Percentiles rank a stretch among this genome's conserved stretches.
phyloP scores from a whole-genome alignment of 768 basidiomycete species.

The Gymnopilus junonius region DNA sequence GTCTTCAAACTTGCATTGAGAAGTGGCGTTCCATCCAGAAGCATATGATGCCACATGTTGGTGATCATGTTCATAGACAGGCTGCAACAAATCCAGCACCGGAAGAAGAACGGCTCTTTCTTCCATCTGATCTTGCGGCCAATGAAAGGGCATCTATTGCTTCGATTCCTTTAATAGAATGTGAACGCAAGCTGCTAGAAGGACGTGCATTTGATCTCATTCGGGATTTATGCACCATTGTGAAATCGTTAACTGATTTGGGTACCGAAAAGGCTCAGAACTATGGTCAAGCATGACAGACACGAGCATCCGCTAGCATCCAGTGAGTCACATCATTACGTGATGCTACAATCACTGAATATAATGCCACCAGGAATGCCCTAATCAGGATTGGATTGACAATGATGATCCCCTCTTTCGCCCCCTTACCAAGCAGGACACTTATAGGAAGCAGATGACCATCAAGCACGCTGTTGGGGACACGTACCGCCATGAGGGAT shows the following conservation, averaged over 20 bases:
- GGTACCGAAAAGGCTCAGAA: slow-evolving; percentile 8
- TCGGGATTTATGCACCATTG: slow-evolving; percentile 5
- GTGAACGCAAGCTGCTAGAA: slow-evolving; percentile 14
- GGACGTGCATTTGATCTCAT: slow-evolving; percentile 19
- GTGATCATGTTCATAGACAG: neutral
- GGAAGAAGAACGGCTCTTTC: slow-evolving; percentile 9
- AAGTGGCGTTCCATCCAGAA: slow-evolving; percentile 17
- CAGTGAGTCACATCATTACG: neutral
- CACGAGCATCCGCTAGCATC: neutral
- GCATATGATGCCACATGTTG: slow-evolving; percentile 3
- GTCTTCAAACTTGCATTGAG: slow-evolving; percentile 11
- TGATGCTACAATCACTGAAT: slow-evolving; percentile 11
- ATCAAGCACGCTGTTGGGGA: slow-evolving; percentile 18
- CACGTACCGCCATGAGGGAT: slow-evolving; percentile 12
- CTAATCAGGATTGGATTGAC: neutral
- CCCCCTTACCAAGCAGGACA: slow-evolving; percentile 13
- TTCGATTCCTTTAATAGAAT: neutral
- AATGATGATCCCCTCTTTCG: slow-evolving; percentile 1
- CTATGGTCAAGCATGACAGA: slow-evolving; percentile 14
- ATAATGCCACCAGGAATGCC: slow-evolving; percentile 9
- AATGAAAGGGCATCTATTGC: neutral
- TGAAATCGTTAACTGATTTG: neutral
- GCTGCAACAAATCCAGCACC: neutral
- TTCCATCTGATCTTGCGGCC: slow-evolving; percentile 18
- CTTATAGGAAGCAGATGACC: slow-evolving; percentile 13